Base-by-base conservation (phyloP, 352 stramenopile species). In the Plasmopara halstedii region DNA sequence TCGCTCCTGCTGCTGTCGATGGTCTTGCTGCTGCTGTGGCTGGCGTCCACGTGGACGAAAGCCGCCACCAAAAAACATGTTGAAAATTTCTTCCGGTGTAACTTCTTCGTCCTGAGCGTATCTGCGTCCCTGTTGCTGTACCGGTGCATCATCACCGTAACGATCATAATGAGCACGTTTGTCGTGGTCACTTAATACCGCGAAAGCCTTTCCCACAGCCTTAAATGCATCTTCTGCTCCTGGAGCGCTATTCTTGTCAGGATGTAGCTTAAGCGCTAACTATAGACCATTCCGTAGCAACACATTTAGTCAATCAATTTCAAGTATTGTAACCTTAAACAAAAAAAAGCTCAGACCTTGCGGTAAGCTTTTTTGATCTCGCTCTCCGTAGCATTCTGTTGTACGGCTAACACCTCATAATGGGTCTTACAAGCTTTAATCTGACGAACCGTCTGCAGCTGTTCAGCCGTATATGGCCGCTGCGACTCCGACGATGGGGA, bases 191-290 rank as follows among this genome's bases (percentile, higher is more conserved):
- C 84, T 95, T 33, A 96, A 63, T 18, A 92, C 82, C 7, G 83
- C 82, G 67, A 98, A 99, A 10, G 96, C 96, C 25, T 97, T 88
- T 46, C 83, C 83, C 3, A 94, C 83, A 2, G 83, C 92, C 69
- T 99, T 99, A 72, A 99, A 99, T 21, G 95, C 95, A 53, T 98
- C 95, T 58, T 98, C 95, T 4, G 96, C 94, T 31, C 95, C 85
- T 1, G 94, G 95, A 0, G 94, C 95, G 10, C 83, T 95, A 70
- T 99, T 99, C 69, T 96, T 96, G 58, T 96, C 86, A 0, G 86
- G 86, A 58, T 96, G 86, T 6, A 95, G 57, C 56, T 94, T 95
- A 6, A 95, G 56, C 15, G 86, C 86, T 32, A 94, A 67, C 80
- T 94, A 63, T n/a, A 56, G 3, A 50, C 50, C 47, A 55, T 6